Evolutionary conservation across 2,329 filamentous ascomycete genomes (phyloP), one percentile per base, ranked within the genome.

Genomic region (Botryotinia calthae): DNA sequence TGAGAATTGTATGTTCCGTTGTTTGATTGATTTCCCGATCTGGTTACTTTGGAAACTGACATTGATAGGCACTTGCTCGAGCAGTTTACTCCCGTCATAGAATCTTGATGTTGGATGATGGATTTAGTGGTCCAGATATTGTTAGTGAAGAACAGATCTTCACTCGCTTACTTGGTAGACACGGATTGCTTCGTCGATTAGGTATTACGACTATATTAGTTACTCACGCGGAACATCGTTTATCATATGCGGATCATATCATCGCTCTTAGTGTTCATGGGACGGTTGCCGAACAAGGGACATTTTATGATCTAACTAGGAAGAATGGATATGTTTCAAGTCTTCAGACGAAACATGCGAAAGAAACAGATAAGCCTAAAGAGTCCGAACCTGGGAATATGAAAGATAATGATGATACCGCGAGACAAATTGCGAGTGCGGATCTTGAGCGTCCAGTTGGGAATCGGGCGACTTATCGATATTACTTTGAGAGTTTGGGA

Each of bases 1-100:
- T 96, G 79, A 87, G 93, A 1, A 86, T 96, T 20, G 91, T 92
- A 9, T 25, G 56, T 59, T 22, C 8, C 37, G 37, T 37, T 31
- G 10, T 22, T 59, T 9, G 4, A 94, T 56, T 89, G 14, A 4
- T 14, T 25, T 46, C 9, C 20, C 22, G 31, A 16, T 31, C 20
- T 28, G 40, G 16, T n/a, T 2, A 14, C 7, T 18, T 9, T 10
- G 20, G 1, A 54, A 31, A 22, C 59, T 64, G 4, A 46, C 22
- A 44, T 64, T 20, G 2, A 51, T 64, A 77, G 74, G 73, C 91
- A 75, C 90, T 92, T 76, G 90, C 90, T 31, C 85, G 90, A 51
- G 80, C 82, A 5, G 78, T 83, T 34, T 75, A 87, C 82, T 79
- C 81, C 18, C 73, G 70, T 46, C 68, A 78, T 63, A 58, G 74